A percentile compares a stretch with the other conserved stretches of the same genome.
phyloP scores from a whole-genome alignment of 257 asterid genomes.

The Salvia rosmarinus region DNA sequence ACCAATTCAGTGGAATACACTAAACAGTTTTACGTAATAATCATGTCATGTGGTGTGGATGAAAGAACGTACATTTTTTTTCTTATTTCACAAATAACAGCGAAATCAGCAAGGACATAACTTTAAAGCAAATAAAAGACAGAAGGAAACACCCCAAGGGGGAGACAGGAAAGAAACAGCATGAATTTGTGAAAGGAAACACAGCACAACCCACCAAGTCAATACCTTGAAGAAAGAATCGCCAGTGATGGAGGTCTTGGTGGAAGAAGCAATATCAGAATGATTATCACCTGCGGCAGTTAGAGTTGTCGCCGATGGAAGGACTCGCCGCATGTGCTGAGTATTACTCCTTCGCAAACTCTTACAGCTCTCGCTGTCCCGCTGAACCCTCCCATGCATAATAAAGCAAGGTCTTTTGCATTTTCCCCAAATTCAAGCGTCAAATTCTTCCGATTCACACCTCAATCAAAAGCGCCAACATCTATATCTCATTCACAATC shows the following conservation, averaged over 20 bases:
- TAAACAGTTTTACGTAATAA: neutral
- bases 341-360: slow-evolving; percentile 32
- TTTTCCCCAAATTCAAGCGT: slow-evolving; percentile 42
- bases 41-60: neutral
- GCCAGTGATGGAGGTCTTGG: slow-evolving; percentile 20
- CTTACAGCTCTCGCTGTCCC: slow-evolving; percentile 43
- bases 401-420: slow-evolving; percentile 45
- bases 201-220: slow-evolving; percentile 40
- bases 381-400: slow-evolving; percentile 56
- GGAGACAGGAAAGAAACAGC: neutral
- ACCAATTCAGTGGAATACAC: neutral
- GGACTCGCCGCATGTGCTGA: slow-evolving; percentile 51
- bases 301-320: slow-evolving; percentile 39
- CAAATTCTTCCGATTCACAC: slow-evolving; percentile 12
- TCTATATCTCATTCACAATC: neutral
- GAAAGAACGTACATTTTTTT: neutral
- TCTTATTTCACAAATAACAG: neutral
- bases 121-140: neutral
- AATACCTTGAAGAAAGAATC: slow-evolving; percentile 62
- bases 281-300: slow-evolving; percentile 35
- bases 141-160: neutral
- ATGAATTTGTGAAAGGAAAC: neutral
- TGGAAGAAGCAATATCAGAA: slow-evolving; percentile 37
- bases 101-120: neutral
- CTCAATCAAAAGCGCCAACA: neutral